Base-by-base conservation (phyloP, 495 filamentous ascomycete species). In the Penicillium nucicola region DNA sequence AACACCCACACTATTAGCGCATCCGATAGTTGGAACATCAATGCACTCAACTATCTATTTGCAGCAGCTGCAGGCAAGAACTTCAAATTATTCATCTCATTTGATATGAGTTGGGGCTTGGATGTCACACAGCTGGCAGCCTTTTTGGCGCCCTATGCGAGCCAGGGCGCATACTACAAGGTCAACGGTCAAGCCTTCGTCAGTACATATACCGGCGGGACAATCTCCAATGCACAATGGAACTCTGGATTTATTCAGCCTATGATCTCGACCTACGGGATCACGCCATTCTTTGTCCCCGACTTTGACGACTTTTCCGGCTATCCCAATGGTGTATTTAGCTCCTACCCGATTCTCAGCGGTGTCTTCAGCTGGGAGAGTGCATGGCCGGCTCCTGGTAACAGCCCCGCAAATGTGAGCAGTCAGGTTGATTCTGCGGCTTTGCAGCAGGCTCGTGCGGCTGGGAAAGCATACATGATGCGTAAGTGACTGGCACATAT, bases 361-460 rank as follows among this genome's bases (percentile, higher is more conserved):
- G 67, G 65, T 17, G 28, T 55, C 20, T 70, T 69, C 33, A 67
- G 64, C 31, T 70, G 67, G 66, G 67, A 70, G 41, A 44, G 66
- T 0, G 65, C 63, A 1, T 70, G 67, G 67, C 67, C 67, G 5
- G 19, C 32, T 1, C 34, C 43, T 8, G 49, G 48, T n/a, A 42
- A 22, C 17, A 56, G 57, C 8, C 47, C 48, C 4, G 28, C 60
- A 4, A 61, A 62, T 42, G 54, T 61, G 4, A 48, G 35, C 23
- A 18, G 18, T 8, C 38, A 12, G n/a, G 34, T 22, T 2, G 67
- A 70, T 43, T 14, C 51, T 25, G 42, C 46, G 18, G 53, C 61
- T 8, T 53, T 66, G 35, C 32, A 48, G 2, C 55, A 38, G 9
- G 57, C 68, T 2, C 47, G 50, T 33, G 48, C 45, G 1, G 32